Evolutionary conservation across 257 asterid species (phyloP).

Genomic region (Jacaranda copaia): DNA sequence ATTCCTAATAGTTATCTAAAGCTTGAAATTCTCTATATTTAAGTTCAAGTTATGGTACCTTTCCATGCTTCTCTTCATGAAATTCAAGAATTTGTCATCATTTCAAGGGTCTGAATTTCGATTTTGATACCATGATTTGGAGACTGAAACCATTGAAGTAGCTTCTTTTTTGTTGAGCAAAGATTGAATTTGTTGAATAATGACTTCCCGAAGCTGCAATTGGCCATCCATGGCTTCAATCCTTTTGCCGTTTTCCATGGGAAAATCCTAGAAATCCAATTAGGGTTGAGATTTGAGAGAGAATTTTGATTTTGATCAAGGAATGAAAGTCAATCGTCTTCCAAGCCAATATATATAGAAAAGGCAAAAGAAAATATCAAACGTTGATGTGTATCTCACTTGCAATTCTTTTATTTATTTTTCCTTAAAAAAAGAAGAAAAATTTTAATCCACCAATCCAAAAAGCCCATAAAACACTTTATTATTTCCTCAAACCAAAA

Average conservation of each 20-base stretch:
- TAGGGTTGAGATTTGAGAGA: background rate
- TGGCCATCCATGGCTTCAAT: background rate
- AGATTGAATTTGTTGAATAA: slow-evolving; percentile 38
- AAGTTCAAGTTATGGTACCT: slow-evolving; percentile 28
- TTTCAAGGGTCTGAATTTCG: background rate
- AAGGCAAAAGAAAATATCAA: too few species aligned
- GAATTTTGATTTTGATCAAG: too few species aligned
- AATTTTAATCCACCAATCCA: too few species aligned
- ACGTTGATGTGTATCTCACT: too few species aligned
- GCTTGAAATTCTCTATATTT: slow-evolving; percentile 21
- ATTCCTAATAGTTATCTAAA: slow-evolving; percentile 3
- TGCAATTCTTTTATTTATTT: too few species aligned
- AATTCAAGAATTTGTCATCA: slow-evolving; percentile 7
- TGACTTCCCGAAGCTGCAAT: slow-evolving; percentile 10
- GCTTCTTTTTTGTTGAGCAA: slow-evolving; percentile 32
- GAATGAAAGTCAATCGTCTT: too few species aligned
- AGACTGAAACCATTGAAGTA: slow-evolving; percentile 32
- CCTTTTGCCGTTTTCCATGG: slow-evolving; percentile 8
- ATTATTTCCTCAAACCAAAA: too few species aligned
- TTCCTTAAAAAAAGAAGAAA: too few species aligned
- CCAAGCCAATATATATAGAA: too few species aligned
- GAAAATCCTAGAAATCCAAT: slow-evolving; percentile 20
- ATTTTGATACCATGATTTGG: slow-evolving; percentile 37
- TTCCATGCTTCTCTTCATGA: slow-evolving; percentile 4
- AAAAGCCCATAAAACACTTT: too few species aligned